These are phyloP conservation scores for Nothopassalora personata DNA, from an alignment of 2,329 filamentous ascomycete species.

Conservation along the genomic window DNA sequence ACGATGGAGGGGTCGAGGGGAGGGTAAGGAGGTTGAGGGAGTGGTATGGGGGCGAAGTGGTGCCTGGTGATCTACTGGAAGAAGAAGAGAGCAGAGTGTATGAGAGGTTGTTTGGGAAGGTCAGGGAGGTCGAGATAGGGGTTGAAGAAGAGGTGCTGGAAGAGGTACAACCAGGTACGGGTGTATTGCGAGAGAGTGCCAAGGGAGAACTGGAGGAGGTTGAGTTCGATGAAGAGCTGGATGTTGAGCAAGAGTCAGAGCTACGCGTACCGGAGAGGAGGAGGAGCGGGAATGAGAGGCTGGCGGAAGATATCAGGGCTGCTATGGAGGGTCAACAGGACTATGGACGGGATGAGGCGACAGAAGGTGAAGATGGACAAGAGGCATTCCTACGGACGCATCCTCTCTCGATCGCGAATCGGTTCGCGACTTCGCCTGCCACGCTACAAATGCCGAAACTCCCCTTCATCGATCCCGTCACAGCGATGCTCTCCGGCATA, in stretches of 20 bases:
- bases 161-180: slow-evolving; percentile 31
- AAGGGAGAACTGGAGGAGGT: slow-evolving; percentile 54
- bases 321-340: slow-evolving; percentile 41
- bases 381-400: slow-evolving; percentile 56
- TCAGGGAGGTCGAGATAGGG: slow-evolving; percentile 39
- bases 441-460: slow-evolving; percentile 70
- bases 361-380: slow-evolving; percentile 49
- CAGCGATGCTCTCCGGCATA: slow-evolving; percentile 55
- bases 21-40: slow-evolving; percentile 14
- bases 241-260: slow-evolving; percentile 3
- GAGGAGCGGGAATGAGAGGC: slow-evolving; percentile 25
- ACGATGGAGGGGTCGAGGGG: slow-evolving; percentile 8
- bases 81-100: slow-evolving; percentile 70
- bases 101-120: slow-evolving; percentile 73
- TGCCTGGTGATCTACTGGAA: slow-evolving; percentile 67
- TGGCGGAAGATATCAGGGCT: slow-evolving; percentile 27
- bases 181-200: slow-evolving; percentile 48
- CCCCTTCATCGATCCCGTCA: slow-evolving; percentile 65
- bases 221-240: slow-evolving; percentile 40
- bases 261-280: slow-evolving; percentile 25
- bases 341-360: slow-evolving; percentile 51
- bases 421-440: slow-evolving; percentile 65
- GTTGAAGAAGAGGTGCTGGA: slow-evolving; percentile 35
- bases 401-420: slow-evolving; percentile 66
- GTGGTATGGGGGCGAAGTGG: slow-evolving; percentile 50